These are phyloP conservation scores for Magnolia changhungtana DNA, from an alignment of 164 flowering plant genomes.

Conservation along the genomic window DNA sequence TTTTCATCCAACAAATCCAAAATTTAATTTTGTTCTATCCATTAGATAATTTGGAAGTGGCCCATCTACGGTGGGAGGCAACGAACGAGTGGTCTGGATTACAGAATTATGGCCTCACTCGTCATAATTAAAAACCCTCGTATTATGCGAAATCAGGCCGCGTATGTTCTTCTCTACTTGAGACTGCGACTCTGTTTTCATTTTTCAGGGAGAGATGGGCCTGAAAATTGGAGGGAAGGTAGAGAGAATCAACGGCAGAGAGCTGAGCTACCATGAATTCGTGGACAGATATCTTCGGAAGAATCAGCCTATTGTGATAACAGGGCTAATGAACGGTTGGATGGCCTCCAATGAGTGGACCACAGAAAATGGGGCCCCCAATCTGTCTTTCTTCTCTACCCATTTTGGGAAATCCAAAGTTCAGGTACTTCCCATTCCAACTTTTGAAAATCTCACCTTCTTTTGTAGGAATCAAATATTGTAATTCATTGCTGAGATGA, in stretches of 20 bases:
- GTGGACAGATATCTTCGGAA: constrained; percentile 49
- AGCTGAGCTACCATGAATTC: constrained; percentile 63
- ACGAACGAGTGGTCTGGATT: too few relatives aligned
- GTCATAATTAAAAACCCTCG: too few relatives aligned
- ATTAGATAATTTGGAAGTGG: too few relatives aligned
- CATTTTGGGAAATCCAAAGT: constrained; percentile 74
- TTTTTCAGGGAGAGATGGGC: constrained; percentile 37
- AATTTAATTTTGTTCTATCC: too few relatives aligned
- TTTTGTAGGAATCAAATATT: neutral
- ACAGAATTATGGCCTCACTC: too few relatives aligned
- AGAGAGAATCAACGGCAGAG: constrained; percentile 66
- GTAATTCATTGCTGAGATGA: neutral
- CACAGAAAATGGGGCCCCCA: constrained; percentile 49
- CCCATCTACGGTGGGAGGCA: too few relatives aligned
- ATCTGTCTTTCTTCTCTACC: constrained; percentile 66
- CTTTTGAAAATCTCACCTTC: neutral
- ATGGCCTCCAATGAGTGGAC: constrained; percentile 86
- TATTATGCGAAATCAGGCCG: too few relatives aligned
- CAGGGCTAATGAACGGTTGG: constrained; percentile 85
- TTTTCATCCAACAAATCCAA: too few relatives aligned
- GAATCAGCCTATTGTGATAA: constrained; percentile 75
- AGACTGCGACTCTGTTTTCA: too few relatives aligned
- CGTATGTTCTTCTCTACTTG: too few relatives aligned
- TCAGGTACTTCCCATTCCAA: constrained; percentile 43
- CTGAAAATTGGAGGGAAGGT: constrained; percentile 55